These are phyloP conservation scores for Paraurostyla sp. DNA, from an alignment of 73 alveolate species.

Conservation along the genomic window DNA sequence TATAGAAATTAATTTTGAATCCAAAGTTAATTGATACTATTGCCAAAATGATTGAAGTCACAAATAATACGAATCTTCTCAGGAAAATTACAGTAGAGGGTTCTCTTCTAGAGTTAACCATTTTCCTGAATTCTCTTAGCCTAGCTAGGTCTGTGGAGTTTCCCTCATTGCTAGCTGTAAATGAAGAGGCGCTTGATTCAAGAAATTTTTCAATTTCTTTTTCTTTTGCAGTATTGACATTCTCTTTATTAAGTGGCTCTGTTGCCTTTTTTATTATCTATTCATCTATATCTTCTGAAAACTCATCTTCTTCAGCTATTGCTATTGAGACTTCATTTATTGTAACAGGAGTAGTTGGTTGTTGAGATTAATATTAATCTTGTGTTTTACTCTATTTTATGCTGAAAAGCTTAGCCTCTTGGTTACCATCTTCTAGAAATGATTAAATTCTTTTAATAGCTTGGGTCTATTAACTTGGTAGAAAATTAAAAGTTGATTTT, in stretches of 20 bases:
- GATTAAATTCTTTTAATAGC: no score
- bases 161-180: not conserved
- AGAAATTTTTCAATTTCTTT: not conserved
- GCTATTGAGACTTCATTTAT: no score
- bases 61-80: conserved; percentile 27
- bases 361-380: no score
- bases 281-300: no score
- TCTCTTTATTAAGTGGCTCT: no score
- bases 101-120: conserved; percentile 43
- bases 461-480: conserved; percentile 5
- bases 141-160: conserved; percentile 32
- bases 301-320: no score
- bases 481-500: not conserved
- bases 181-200: conserved; percentile 22
- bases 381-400: no score
- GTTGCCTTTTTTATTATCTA: no score
- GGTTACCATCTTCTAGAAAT: no score
- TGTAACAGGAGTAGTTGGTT: no score
- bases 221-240: no score
- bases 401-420: no score
- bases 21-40: conserved; percentile 7
- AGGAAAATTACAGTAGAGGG: conserved; percentile 37
- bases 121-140: conserved; percentile 51
- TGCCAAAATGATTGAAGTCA: conserved; percentile 29
- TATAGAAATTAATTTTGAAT: conserved; percentile 22